Evolutionary conservation across 2,329 filamentous ascomycete species (phyloP).

Genomic region (Fusarium musae): DNA sequence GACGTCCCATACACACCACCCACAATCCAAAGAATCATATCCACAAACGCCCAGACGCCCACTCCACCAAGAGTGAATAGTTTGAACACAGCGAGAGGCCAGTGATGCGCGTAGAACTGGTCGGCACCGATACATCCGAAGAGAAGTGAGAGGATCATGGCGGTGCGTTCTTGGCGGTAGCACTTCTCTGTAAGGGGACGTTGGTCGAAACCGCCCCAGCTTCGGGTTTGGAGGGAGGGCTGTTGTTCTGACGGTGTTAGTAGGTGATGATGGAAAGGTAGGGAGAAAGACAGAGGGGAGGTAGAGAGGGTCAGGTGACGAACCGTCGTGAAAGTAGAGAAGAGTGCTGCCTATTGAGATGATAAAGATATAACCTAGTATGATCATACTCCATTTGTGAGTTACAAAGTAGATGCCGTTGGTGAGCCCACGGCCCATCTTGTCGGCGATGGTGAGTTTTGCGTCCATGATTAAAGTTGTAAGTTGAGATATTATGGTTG

Average conservation of each 20-base stretch:
- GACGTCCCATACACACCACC: constrained; percentile 38
- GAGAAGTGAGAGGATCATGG: constrained; percentile 31
- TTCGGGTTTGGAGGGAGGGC: constrained; percentile 5
- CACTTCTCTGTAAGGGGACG: constrained; percentile 29
- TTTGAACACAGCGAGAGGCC: constrained; percentile 32
- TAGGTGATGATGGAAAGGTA: background rate
- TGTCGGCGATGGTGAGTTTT: constrained; percentile 14
- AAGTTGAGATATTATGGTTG: background rate
- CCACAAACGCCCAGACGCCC: constrained; percentile 31
- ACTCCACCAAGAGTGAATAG: constrained; percentile 31
- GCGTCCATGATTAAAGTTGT: background rate
- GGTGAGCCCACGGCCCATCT: constrained; percentile 13
- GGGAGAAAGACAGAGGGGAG: background rate
- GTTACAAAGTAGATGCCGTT: background rate
- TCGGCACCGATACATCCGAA: constrained; percentile 26
- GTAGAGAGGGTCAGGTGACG: background rate
- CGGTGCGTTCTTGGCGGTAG: constrained; percentile 36
- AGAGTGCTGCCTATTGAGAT: constrained; percentile 6
- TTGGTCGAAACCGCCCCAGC: constrained; percentile 33
- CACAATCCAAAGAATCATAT: constrained; percentile 39
- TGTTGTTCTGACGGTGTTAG: background rate
- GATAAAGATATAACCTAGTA: constrained; percentile 17
- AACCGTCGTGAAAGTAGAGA: constrained; percentile 5
- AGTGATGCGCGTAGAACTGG: constrained; percentile 38
- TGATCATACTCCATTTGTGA: constrained; percentile 7